Percentiles rank a stretch among this genome's conserved stretches.
These are phyloP conservation scores for Scenedesmus sp. DNA, from an alignment of 163 green algal species.

Conservation along the genomic window DNA sequence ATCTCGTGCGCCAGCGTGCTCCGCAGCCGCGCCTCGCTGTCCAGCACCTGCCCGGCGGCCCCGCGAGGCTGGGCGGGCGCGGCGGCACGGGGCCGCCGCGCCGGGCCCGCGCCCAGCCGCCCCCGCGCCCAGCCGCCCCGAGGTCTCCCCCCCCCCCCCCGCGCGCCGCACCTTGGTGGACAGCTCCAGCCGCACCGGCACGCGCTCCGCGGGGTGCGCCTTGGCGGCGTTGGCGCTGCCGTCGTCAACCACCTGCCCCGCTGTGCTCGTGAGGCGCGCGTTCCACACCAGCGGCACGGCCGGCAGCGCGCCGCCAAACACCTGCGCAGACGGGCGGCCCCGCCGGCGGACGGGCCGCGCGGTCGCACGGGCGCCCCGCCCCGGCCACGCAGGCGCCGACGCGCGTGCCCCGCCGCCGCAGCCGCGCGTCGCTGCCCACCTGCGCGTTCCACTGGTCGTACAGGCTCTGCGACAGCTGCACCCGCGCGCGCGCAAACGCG, in stretches of 20 bases:
- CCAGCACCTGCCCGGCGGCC: conserved; percentile 54
- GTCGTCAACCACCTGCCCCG: conserved; percentile 54
- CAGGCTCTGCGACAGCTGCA: conserved; percentile 35
- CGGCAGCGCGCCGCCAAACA: conserved; percentile 58
- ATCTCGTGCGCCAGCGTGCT: conserved; percentile 70
- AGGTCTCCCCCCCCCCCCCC: too few species aligned
- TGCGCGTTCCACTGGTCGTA: conserved; percentile 43
- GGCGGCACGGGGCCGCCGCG: too few species aligned
- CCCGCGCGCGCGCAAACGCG: conserved; percentile 29
- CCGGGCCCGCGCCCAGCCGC: neutral
- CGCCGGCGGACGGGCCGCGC: too few species aligned
- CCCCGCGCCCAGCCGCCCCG: too few species aligned
- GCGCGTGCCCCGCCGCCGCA: neutral
- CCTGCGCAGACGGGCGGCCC: too few species aligned
- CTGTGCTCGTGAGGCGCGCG: conserved; percentile 52
- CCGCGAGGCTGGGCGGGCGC: too few species aligned
- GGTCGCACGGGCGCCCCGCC: too few species aligned
- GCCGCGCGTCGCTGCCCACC: too few species aligned
- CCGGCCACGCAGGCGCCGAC: neutral
- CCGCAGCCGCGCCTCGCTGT: conserved; percentile 51
- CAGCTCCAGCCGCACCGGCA: conserved; percentile 58
- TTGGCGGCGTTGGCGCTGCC: conserved; percentile 40
- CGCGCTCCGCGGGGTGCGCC: conserved; percentile 24
- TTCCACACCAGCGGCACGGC: conserved; percentile 65
- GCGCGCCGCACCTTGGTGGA: conserved; percentile 43